Percentiles rank a stretch among this genome's conserved stretches.
Evolutionary conservation across 176 grass and related monocot genomes (phyloP).

Genomic region (Phoenix roebelenii): DNA sequence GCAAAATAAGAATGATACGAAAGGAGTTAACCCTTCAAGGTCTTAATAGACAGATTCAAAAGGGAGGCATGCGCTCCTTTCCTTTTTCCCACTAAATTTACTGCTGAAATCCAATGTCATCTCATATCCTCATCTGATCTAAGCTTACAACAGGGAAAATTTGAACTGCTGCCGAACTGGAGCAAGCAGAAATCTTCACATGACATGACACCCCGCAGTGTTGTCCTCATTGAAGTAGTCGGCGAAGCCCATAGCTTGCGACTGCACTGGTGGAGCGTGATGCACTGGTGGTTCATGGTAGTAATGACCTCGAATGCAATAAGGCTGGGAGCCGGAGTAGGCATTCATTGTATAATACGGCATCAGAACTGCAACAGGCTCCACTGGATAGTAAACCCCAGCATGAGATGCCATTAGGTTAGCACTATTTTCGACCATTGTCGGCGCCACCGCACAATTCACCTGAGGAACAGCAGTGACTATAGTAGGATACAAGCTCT

Average conservation of each 20-base stretch:
- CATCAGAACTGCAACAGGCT: slow-evolving; percentile 39
- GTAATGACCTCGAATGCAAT: slow-evolving; percentile 21
- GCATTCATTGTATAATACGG: slow-evolving; percentile 37
- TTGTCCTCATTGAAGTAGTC: slow-evolving; percentile 77
- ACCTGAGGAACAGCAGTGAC: not conserved
- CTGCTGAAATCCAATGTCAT: too few species aligned
- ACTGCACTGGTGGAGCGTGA: slow-evolving; percentile 27
- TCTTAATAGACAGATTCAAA: too few species aligned
- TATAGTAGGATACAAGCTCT: not conserved
- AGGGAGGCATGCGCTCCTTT: too few species aligned
- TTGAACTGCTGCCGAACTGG: too few species aligned
- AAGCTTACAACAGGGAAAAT: too few species aligned
- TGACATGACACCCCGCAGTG: slow-evolving; percentile 51
- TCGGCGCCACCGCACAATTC: slow-evolving; percentile 9
- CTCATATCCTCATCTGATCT: too few species aligned
- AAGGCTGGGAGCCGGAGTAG: slow-evolving; percentile 13
- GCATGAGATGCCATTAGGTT: slow-evolving; percentile 3
- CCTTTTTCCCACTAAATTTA: too few species aligned
- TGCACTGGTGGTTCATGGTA: slow-evolving; percentile 21
- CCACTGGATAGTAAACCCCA: slow-evolving; percentile 31
- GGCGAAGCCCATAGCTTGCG: slow-evolving; percentile 53
- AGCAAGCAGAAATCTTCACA: slow-evolving; percentile 25
- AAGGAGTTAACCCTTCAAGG: too few species aligned
- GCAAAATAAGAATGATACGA: too few species aligned
- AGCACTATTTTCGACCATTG: not conserved